A percentile compares a stretch with the other conserved stretches of the same genome.
Conservation (phyloP, 2,329 filamentous ascomycete species). For the Ophiosphaerella herpotricha region DNA sequence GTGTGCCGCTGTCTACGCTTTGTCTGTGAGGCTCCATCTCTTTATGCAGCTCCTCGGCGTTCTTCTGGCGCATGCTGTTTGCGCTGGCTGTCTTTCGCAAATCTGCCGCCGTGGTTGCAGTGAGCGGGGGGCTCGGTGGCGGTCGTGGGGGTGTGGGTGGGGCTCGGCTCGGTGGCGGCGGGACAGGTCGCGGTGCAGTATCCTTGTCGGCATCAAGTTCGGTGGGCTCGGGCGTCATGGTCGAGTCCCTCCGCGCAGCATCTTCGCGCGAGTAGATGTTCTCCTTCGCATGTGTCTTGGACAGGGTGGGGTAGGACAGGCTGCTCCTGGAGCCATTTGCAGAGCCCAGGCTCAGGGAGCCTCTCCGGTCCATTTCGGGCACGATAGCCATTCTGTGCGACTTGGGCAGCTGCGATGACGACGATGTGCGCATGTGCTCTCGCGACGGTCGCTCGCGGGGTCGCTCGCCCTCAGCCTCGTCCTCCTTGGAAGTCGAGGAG, state of each 20-base stretch:
- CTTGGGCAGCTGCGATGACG: slow-evolving; percentile 30
- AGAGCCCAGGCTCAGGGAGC: slow-evolving; percentile 38
- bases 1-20: slow-evolving; percentile 49
- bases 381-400: slow-evolving; percentile 47
- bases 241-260: slow-evolving; percentile 33
- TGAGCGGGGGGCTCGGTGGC: slow-evolving; percentile 56
- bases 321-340: slow-evolving; percentile 44
- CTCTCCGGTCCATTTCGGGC: slow-evolving; percentile 54
- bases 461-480: slow-evolving; percentile 24
- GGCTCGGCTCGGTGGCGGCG: slow-evolving; percentile 19
- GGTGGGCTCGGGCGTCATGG: slow-evolving; percentile 49
- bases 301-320: slow-evolving; percentile 79
- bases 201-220: slow-evolving; percentile 45
- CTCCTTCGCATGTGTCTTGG: slow-evolving; percentile 91
- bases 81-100: slow-evolving; percentile 51
- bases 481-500: slow-evolving; percentile 35
- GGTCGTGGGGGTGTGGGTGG: slow-evolving; percentile 34
- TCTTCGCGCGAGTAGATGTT: slow-evolving; percentile 65
- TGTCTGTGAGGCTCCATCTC: slow-evolving; percentile 47
- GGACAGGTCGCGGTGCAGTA: slow-evolving; percentile 6
- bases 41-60: slow-evolving; percentile 40
- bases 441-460: slow-evolving; percentile 27
- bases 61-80: slow-evolving; percentile 49
- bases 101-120: slow-evolving; percentile 47
- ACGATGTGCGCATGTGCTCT: slow-evolving; percentile 34